Base-by-base conservation (phyloP, 2,329 filamentous ascomycete genomes). In the Celoporthe dispersa region DNA sequence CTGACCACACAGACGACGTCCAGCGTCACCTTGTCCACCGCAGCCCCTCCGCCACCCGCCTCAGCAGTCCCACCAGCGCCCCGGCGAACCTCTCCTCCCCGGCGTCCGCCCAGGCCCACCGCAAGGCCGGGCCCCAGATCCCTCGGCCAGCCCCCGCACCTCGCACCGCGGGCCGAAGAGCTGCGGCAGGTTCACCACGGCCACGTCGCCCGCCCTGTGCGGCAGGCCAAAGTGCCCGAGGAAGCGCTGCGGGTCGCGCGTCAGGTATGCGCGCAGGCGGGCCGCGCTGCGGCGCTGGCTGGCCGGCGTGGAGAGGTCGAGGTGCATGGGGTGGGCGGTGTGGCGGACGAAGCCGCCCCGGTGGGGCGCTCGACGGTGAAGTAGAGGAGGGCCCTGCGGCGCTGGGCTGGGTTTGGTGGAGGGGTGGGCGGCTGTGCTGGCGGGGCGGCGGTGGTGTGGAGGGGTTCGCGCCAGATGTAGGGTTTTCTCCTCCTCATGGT, bases 321-420 rank as follows among this genome's bases (percentile, higher is more conserved):
- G 59, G 22, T 19, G 3, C 31, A 61, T 39, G 35, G 59, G 35
- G 59, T 61, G 19, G 11, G 59, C 33, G 3, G 11, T 61, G 33
- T 37, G 60, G 60, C 60, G 60, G n/a, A 63, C 35, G 37, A 63
- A 63, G n/a, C 60, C 60, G 37, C 60, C 60, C 5, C 16, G 33
- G 60, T 63, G 22, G 19, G 60, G 35, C 33, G 60, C 35, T 63
- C 35, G 60, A 63, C 22, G 1, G 37, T 63, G n/a, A 63, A 41
- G 60, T 63, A 63, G 35, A 63, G n/a, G 60, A 63, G n/a, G 22
- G 60, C n/a, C n/a, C n/a, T n/a, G n/a, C n/a, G n/a, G n/a, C 37
- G 31, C 59, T n/a, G 60, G 5, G n/a, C 3, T 25, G 60, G 37
- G 25, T 6, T 9, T n/a, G 57, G 14, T 35, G 31, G 57, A 11